Evolutionary conservation across 352 stramenopile genomes (phyloP).

Genomic region (Globisporangium takayamanum): DNA sequence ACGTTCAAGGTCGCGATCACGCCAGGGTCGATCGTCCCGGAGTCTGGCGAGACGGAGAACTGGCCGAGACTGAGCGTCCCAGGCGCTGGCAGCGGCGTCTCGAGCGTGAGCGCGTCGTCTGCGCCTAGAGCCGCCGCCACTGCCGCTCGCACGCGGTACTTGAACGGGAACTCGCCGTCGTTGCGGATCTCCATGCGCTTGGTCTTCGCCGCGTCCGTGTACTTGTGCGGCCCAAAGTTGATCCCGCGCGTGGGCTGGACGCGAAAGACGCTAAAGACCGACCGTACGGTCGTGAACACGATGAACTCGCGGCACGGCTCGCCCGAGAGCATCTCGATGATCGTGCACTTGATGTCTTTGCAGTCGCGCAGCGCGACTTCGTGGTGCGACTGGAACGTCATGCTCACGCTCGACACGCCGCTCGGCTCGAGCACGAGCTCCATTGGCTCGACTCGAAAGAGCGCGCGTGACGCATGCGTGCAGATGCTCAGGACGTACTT

Average conservation of each 20-base stretch:
- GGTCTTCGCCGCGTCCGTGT: conserved; percentile 67
- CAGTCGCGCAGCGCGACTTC: conserved; percentile 88
- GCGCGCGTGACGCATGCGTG: conserved; percentile 36
- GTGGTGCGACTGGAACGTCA: conserved; percentile 71
- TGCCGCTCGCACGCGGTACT: conserved; percentile 54
- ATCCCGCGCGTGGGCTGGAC: conserved; percentile 87
- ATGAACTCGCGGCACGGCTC: conserved; percentile 88
- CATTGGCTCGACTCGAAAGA: conserved; percentile 79
- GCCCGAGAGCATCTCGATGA: conserved; percentile 89
- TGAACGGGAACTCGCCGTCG: conserved; percentile 91
- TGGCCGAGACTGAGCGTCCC: conserved; percentile 51
- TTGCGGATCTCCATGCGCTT: conserved; percentile 90
- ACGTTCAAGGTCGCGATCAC: conserved; percentile 66
- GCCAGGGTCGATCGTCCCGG: conserved; percentile 81
- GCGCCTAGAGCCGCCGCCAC: neutral
- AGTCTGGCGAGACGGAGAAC: conserved; percentile 75
- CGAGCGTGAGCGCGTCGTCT: conserved; percentile 25
- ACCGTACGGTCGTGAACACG: conserved; percentile 62
- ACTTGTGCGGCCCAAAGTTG: conserved; percentile 91
- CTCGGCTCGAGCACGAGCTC: conserved; percentile 76
- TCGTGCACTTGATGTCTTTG: conserved; percentile 89
- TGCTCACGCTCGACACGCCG: conserved; percentile 51
- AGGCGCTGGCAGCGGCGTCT: conserved; percentile 25
- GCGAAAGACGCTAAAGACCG: conserved; percentile 83
- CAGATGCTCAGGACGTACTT: conserved; percentile 74